Evolutionary conservation across 352 stramenopile species (phyloP), one percentile per base, ranked within the genome.

Genomic region (Chrysophaeum taylorii): DNA sequence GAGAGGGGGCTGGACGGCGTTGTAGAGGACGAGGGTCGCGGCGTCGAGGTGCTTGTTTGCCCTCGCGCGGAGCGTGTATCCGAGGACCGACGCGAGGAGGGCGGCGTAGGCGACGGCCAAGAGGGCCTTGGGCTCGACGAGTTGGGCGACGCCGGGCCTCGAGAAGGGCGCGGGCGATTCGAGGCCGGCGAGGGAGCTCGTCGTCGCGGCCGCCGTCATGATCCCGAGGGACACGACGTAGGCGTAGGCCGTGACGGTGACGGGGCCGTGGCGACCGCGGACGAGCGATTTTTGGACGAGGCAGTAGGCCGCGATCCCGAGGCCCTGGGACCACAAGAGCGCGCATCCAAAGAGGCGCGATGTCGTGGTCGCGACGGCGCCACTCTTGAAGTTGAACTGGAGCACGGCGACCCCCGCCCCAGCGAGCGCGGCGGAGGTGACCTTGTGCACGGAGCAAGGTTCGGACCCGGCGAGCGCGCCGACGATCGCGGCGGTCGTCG

Each of bases 271-370:
- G 25, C 25, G 27, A 18, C 57, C 57, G 4, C 57, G 57, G 12
- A 66, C 57, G 31, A 66, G 35, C 14, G 2, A 23, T n/a, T 45
- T 41, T 35, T 66, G 57, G 12, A 66, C 9, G 2, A 66, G 57
- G 57, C 57, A 66, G 35, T 66, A 66, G 21, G 57, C 23, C 1
- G 57, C 57, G 35, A 66, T 66, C 18, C 57, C 57, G 57, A 66
- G 12, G 35, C 57, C 57, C 35, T 66, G 57, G 57, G 9, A 45
- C 18, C 41, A 66, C 2, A 66, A 36, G 2, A 66, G 57, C 2
- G 5, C 7, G 31, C 16, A 42, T 9, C 57, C 57, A 1, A 21
- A 4, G 50, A 33, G n/a, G 15, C 50, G 25, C 2, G 27, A 9
- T 2, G 50, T 5, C 25, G 4, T 9, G 27, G 45, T 25, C 7